Percentiles rank a stretch among this genome's conserved stretches.
phyloP scores from a whole-genome alignment of 768 basidiomycete genomes.

The Lentinula raphanica region DNA sequence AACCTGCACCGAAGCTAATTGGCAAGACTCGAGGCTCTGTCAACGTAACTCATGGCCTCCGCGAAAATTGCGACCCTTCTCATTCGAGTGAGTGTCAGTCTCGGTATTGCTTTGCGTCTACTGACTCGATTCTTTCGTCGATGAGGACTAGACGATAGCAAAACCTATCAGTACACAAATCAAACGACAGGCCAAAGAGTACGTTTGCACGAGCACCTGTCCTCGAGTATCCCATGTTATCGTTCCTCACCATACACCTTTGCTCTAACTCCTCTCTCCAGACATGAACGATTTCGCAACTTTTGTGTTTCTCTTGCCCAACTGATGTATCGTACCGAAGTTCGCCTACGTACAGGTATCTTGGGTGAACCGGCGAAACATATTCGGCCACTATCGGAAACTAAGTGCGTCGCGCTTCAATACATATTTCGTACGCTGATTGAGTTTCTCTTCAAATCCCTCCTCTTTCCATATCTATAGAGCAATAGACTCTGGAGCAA shows the following conservation, averaged over 20 bases:
- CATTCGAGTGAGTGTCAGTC: slow-evolving; percentile 51
- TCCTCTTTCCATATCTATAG: slow-evolving; percentile 26
- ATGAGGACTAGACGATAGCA: slow-evolving; percentile 59
- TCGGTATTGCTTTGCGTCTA: neutral
- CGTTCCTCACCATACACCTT: slow-evolving; percentile 1
- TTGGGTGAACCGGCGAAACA: slow-evolving; percentile 71
- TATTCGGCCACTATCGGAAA: slow-evolving; percentile 73
- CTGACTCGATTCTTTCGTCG: neutral
- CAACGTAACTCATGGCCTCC: slow-evolving; percentile 48
- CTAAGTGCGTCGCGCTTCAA: slow-evolving; percentile 40
- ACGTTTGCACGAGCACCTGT: slow-evolving; percentile 18
- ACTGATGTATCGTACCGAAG: slow-evolving; percentile 68
- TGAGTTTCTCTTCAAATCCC: neutral
- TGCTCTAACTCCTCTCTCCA: slow-evolving; percentile 17
- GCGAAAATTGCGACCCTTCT: slow-evolving; percentile 70
- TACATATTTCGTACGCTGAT: neutral
- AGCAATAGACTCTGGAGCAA: slow-evolving; percentile 84
- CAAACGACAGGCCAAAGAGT: slow-evolving; percentile 72
- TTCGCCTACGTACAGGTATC: slow-evolving; percentile 66
- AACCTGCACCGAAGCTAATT: neutral
- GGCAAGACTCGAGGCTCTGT: neutral
- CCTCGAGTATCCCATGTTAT: neutral
- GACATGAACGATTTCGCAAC: slow-evolving; percentile 68
- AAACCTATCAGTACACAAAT: slow-evolving; percentile 72
- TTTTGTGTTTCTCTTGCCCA: slow-evolving; percentile 75